These are phyloP conservation scores for Fusarium multiceps DNA, from an alignment of 2,329 filamentous ascomycete genomes.

Conservation along the genomic window DNA sequence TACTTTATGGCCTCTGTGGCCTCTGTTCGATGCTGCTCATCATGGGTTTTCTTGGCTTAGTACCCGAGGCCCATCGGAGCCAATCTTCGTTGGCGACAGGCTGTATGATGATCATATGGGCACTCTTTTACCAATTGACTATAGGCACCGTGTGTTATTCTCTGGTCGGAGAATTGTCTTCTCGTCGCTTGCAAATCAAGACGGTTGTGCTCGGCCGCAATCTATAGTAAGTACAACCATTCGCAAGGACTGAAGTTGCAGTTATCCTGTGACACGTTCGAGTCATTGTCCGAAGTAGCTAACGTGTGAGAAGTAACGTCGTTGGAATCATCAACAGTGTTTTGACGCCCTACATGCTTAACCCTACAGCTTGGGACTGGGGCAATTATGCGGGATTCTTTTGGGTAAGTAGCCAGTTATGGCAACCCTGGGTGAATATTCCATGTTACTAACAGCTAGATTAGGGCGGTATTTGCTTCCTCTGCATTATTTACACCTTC, in stretches of 20 bases:
- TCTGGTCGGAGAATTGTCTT: slow-evolving; percentile 85
- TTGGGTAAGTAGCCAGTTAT: slow-evolving; percentile 65
- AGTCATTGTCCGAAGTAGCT: slow-evolving; percentile 17
- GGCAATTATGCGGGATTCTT: slow-evolving; percentile 89
- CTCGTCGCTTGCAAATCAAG: slow-evolving; percentile 87
- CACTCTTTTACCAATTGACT: slow-evolving; percentile 84
- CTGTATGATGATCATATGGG: slow-evolving; percentile 86
- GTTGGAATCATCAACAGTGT: slow-evolving; percentile 85
- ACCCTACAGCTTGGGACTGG: slow-evolving; percentile 89
- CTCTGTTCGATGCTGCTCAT: slow-evolving; percentile 82
- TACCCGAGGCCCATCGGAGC: slow-evolving; percentile 68
- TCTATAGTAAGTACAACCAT: slow-evolving; percentile 67
- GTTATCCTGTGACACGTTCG: neutral
- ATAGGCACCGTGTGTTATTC: slow-evolving; percentile 93
- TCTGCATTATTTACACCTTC: slow-evolving; percentile 80
- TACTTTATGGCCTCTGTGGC: slow-evolving; percentile 78
- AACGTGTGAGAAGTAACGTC: slow-evolving; percentile 67
- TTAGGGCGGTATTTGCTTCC: slow-evolving; percentile 78
- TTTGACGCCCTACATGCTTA: slow-evolving; percentile 92
- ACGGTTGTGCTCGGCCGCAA: slow-evolving; percentile 88
- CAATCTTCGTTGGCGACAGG: slow-evolving; percentile 80
- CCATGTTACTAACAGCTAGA: slow-evolving; percentile 24
- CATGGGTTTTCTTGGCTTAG: slow-evolving; percentile 85
- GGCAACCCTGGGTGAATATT: neutral
- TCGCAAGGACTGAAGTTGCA: neutral